Percentiles rank a stretch among this genome's conserved stretches.
Conservation (phyloP, 163 green algal genomes). For the Chlamydomonas reinhardtii region DNA sequence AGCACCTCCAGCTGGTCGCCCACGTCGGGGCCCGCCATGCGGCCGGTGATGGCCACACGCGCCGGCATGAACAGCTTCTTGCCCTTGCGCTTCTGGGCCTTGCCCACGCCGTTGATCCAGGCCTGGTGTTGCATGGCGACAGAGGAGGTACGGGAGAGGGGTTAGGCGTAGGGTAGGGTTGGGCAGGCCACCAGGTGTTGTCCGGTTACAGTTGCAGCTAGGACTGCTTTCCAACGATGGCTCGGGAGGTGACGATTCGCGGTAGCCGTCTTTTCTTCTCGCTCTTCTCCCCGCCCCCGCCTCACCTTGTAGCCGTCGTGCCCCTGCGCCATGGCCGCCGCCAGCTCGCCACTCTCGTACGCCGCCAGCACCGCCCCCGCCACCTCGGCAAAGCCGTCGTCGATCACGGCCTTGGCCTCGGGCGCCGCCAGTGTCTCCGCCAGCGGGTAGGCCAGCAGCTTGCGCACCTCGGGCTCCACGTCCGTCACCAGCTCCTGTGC, state of each 20-base stretch:
- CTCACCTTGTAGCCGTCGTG: conserved; percentile 80
- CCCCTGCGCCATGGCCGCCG: conserved; percentile 75
- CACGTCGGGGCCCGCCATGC: conserved; percentile 90
- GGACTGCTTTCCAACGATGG: too few species aligned
- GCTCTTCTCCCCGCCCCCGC: neutral
- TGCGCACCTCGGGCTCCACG: conserved; percentile 74
- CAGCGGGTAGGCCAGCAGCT: conserved; percentile 91
- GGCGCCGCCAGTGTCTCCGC: conserved; percentile 80
- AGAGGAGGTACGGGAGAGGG: neutral
- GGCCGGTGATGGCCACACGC: conserved; percentile 93
- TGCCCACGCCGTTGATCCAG: conserved; percentile 94
- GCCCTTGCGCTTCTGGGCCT: conserved; percentile 96
- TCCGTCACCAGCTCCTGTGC: conserved; percentile 63
- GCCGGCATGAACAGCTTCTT: conserved; percentile 98
- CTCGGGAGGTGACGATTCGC: too few species aligned
- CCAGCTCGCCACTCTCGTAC: conserved; percentile 87
- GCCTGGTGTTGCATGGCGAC: conserved; percentile 46
- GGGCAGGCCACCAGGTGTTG: too few species aligned
- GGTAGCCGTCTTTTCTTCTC: too few species aligned
- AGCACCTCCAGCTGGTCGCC: conserved; percentile 87
- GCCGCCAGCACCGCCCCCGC: conserved; percentile 78
- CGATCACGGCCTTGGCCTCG: conserved; percentile 73
- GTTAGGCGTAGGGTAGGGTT: too few species aligned
- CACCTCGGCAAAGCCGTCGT: conserved; percentile 86
- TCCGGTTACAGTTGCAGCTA: too few species aligned